Conservation (phyloP, 768 basidiomycete species). For the Hydnomerulius pinastri region DNA sequence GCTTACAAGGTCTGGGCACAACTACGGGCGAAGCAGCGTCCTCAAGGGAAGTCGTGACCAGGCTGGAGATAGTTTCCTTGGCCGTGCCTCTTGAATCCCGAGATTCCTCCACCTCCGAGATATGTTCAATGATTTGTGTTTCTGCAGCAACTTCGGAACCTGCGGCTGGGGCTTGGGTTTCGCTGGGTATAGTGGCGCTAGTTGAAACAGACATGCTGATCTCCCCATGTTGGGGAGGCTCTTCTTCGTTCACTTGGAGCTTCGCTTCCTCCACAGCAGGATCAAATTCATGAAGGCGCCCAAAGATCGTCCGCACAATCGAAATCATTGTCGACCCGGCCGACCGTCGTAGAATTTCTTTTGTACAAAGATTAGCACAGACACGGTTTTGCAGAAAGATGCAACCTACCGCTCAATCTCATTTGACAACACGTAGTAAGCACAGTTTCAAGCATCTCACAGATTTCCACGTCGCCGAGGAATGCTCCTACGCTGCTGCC, state of each 20-base stretch:
- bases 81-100: neutral
- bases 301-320: constrained; percentile 81
- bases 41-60: neutral
- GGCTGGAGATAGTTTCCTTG: neutral
- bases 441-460: constrained; percentile 98
- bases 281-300: constrained; percentile 66
- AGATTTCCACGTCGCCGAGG: constrained; percentile 91
- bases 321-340: constrained; percentile 90
- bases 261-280: constrained; percentile 70
- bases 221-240: constrained; percentile 54
- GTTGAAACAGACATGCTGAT: constrained; percentile 61
- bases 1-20: constrained; percentile 26
- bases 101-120: constrained; percentile 14
- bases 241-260: constrained; percentile 50
- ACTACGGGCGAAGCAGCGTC: constrained; percentile 25
- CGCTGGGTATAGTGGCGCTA: constrained; percentile 26
- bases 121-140: constrained; percentile 9
- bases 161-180: constrained; percentile 3
- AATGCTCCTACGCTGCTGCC: constrained; percentile 60
- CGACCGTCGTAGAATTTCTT: constrained; percentile 85
- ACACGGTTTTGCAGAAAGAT: constrained; percentile 7
- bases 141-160: constrained; percentile 14
- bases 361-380: constrained; percentile 11
- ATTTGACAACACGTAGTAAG: constrained; percentile 97
- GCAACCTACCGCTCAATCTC: constrained; percentile 82